Conservation (phyloP, 257 asterid genomes). For the Plantago major region DNA sequence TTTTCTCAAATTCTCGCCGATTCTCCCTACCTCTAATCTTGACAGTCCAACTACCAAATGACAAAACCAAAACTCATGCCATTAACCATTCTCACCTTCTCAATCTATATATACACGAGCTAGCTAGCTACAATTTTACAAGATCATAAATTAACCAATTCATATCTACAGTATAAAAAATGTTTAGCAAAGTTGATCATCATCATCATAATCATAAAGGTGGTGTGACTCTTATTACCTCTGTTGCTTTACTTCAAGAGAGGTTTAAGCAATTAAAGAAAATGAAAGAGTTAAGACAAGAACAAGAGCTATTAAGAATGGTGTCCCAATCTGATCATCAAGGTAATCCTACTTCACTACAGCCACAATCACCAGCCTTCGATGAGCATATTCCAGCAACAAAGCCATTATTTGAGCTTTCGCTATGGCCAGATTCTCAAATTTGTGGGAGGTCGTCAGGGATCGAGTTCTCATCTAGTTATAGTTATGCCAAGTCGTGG, state of each 20-base stretch:
- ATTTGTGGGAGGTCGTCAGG: neutral
- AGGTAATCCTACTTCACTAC: neutral
- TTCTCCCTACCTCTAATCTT: conserved; percentile 33
- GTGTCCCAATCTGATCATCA: conserved; percentile 1
- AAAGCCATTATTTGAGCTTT: conserved; percentile 15
- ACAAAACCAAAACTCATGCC: neutral
- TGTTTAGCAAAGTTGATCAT: conserved; percentile 21
- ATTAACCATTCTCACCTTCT: conserved; percentile 7
- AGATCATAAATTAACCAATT: conserved; percentile 2
- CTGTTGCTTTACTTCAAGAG: conserved; percentile 32
- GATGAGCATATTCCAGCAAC: neutral
- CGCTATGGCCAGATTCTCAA: conserved; percentile 19
- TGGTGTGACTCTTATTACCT: conserved; percentile 22
- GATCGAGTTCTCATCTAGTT: neutral
- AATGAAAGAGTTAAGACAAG: conserved; percentile 26
- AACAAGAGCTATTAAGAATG: conserved; percentile 10
- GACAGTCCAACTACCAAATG: conserved; percentile 2
- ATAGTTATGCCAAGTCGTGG: conserved; percentile 7
- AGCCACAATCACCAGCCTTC: neutral
- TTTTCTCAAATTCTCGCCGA: conserved; percentile 39
- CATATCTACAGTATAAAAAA: conserved; percentile 13
- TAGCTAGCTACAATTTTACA: conserved; percentile 17
- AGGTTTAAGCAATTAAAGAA: conserved; percentile 28
- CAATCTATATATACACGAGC: neutral
- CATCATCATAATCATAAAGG: neutral